Conservation (phyloP, 495 filamentous ascomycete genomes). For the Bombardia bombarda region DNA sequence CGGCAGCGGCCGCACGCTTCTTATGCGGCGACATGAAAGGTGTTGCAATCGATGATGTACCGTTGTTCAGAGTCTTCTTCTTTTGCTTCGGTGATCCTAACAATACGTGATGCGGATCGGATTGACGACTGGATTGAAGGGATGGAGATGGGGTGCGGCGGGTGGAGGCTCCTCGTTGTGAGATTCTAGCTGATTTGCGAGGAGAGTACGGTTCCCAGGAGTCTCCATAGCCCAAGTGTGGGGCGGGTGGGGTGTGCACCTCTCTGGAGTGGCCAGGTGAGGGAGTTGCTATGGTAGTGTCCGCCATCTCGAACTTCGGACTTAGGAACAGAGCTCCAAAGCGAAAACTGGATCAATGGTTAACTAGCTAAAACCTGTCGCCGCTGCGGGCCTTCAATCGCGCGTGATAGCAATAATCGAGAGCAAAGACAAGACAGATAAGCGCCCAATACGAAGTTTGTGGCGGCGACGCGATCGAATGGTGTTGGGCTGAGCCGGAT, state of each 20-base stretch:
- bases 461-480: no score
- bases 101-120: constrained; percentile 19
- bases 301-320: no score
- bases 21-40: constrained; percentile 47
- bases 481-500: no score
- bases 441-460: no score
- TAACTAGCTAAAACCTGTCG: no score
- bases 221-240: constrained; percentile 64
- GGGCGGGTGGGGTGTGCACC: constrained; percentile 62
- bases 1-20: no score
- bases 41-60: constrained; percentile 29
- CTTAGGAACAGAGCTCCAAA: no score
- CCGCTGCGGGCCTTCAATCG: no score
- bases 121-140: constrained; percentile 22
- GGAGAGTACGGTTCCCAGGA: constrained; percentile 61
- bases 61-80: no score
- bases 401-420: no score
- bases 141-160: constrained; percentile 38
- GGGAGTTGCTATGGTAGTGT: constrained; percentile 19
- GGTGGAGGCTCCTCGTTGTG: constrained; percentile 20
- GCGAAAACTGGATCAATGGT: no score
- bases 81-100: constrained; percentile 16
- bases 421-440: no score
- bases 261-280: constrained; percentile 58
- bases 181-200: constrained; percentile 48